phyloP scores from a whole-genome alignment of 192 early-diverging fungal species.

The Coemansia sp. region DNA sequence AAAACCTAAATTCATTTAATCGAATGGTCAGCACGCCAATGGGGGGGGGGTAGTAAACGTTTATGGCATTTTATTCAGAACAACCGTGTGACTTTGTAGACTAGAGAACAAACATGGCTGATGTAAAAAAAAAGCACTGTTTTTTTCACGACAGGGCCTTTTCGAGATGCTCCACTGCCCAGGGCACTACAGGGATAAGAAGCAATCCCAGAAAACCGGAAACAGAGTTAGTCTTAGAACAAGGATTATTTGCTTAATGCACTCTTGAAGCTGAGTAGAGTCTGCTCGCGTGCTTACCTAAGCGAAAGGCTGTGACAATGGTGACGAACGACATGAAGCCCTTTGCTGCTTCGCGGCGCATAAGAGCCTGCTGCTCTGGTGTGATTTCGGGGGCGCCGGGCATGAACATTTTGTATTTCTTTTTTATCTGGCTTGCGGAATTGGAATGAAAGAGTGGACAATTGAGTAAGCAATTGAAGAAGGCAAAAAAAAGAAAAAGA shows the following conservation, averaged over 20 bases:
- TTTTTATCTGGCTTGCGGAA: too few relatives aligned
- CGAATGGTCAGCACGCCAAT: too few relatives aligned
- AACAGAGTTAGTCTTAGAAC: neutral
- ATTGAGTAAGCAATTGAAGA: too few relatives aligned
- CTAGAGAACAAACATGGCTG: neutral
- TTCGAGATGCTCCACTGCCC: slow-evolving; percentile 52
- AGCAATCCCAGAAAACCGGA: neutral
- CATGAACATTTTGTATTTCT: slow-evolving; percentile 45
- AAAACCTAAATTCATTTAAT: too few relatives aligned
- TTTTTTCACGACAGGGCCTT: slow-evolving; percentile 35
- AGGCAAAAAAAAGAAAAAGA: too few relatives aligned
- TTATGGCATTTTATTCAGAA: neutral
- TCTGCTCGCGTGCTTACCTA: slow-evolving; percentile 26
- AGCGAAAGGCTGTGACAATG: slow-evolving; percentile 43
- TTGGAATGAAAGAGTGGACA: too few relatives aligned
- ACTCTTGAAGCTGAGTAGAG: neutral
- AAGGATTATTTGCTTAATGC: neutral
- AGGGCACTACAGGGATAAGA: slow-evolving; percentile 37
- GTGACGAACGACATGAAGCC: slow-evolving; percentile 47
- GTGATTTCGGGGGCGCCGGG: slow-evolving; percentile 52
- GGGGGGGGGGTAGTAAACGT: neutral
- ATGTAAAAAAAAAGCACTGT: neutral
- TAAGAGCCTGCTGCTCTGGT: slow-evolving; percentile 46
- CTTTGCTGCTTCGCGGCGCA: slow-evolving; percentile 48
- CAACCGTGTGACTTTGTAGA: neutral